These are phyloP conservation scores for Quaeritorhiza haematococci DNA, from an alignment of 371 early-diverging fungal genomes.

Conservation along the genomic window DNA sequence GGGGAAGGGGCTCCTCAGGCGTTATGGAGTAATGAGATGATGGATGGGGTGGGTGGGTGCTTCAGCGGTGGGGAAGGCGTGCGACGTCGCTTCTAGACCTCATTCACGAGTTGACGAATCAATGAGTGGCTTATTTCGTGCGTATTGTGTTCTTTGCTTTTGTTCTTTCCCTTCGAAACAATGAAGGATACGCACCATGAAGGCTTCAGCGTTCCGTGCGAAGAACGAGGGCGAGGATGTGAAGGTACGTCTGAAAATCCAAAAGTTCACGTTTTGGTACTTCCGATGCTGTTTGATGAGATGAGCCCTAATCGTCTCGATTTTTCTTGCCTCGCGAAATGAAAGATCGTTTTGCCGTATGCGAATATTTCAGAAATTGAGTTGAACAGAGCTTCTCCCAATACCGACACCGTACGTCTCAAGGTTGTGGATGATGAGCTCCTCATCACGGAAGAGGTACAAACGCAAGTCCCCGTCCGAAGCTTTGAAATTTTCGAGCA, in stretches of 20 bases:
- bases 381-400: slow-evolving; percentile 50
- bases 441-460: slow-evolving; percentile 64
- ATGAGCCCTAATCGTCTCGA: neutral
- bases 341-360: slow-evolving; percentile 42
- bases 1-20: too few species aligned
- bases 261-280: too few species aligned
- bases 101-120: too few species aligned
- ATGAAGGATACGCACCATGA: slow-evolving; percentile 44
- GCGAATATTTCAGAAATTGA: slow-evolving; percentile 57
- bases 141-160: neutral
- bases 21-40: too few species aligned
- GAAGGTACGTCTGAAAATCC: slow-evolving; percentile 38
- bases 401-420: slow-evolving; percentile 46
- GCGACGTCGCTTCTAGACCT: too few species aligned
- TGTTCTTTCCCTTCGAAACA: slow-evolving; percentile 1
- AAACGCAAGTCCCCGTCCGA: too few species aligned
- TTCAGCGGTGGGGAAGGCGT: too few species aligned
- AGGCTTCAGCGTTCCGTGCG: slow-evolving; percentile 59
- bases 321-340: neutral
- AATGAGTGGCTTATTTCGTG: too few species aligned
- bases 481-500: too few species aligned
- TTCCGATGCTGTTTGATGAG: slow-evolving; percentile 7
- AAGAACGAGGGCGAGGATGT: slow-evolving; percentile 61
- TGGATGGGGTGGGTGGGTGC: too few species aligned
- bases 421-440: slow-evolving; percentile 56